phyloP scores from a whole-genome alignment of 2,329 filamentous ascomycete species.

The Cytospora mali region DNA sequence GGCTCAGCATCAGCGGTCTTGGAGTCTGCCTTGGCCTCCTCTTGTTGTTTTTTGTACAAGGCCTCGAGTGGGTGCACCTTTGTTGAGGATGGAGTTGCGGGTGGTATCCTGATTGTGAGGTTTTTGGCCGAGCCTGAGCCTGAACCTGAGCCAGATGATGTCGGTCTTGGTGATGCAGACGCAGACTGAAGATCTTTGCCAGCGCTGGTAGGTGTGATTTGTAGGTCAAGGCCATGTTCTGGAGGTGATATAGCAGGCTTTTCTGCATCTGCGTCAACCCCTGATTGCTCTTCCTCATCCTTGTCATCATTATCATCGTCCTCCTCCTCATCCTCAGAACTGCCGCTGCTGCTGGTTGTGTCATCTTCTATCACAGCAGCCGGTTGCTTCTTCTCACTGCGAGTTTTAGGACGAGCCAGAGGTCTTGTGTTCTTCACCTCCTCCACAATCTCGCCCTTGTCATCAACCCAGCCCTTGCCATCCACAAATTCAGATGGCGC shows the following conservation, averaged over 20 bases:
- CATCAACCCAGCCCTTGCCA: constrained; percentile 86
- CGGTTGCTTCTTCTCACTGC: constrained; percentile 21
- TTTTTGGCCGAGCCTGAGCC: constrained; percentile 51
- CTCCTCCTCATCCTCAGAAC: constrained; percentile 30
- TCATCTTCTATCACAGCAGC: constrained; percentile 33
- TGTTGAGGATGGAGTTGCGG: constrained; percentile 42
- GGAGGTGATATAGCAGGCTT: not conserved
- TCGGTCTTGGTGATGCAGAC: too few species aligned
- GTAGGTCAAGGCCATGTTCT: not conserved
- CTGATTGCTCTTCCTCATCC: not conserved
- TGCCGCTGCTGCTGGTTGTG: constrained; percentile 33
- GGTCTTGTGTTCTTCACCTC: constrained; percentile 46
- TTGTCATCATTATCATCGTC: constrained; percentile 21
- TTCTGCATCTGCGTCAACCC: not conserved
- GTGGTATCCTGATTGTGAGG: constrained; percentile 59
- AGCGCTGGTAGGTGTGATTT: not conserved
- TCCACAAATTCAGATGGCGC: constrained; percentile 67
- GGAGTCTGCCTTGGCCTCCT: constrained; percentile 40
- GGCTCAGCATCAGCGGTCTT: constrained; percentile 52
- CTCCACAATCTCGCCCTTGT: constrained; percentile 75
- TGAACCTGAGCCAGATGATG: too few species aligned
- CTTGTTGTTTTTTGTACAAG: constrained; percentile 75
- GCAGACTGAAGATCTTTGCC: too few species aligned
- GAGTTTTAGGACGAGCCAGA: constrained; percentile 33
- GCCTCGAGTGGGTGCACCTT: constrained; percentile 86